Percentiles rank a stretch among this genome's conserved stretches.
Evolutionary conservation across 192 early-diverging fungal genomes (phyloP).

Genomic region (Backusella mclennaniae): DNA sequence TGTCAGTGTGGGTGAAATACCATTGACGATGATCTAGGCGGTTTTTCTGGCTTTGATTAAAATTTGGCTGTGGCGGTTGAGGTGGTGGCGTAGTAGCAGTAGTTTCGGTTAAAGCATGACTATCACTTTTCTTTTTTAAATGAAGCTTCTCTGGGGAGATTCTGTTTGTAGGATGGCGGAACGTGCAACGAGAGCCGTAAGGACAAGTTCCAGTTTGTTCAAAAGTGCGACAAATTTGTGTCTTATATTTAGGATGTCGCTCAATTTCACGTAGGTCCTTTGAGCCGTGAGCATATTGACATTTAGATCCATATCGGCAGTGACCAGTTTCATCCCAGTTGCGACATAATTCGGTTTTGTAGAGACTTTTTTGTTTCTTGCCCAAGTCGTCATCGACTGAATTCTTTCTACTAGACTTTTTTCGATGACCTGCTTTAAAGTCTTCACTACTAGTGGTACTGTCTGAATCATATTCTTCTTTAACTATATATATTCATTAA

Average conservation of each 20-base stretch:
- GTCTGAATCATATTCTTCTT: conserved; percentile 12
- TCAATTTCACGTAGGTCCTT: conserved; percentile 76
- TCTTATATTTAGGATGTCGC: conserved; percentile 94
- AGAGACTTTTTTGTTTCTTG: conserved; percentile 25
- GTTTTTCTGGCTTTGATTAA: neutral
- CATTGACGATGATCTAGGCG: neutral
- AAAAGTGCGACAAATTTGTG: conserved; percentile 91
- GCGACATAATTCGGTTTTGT: conserved; percentile 51
- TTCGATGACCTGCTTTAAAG: neutral
- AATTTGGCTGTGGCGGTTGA: neutral
- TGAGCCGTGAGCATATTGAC: conserved; percentile 91
- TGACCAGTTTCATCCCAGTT: conserved; percentile 46
- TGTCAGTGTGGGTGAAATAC: neutral
- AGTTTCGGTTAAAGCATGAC: neutral
- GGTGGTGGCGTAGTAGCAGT: neutral
- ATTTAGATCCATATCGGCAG: conserved; percentile 84
- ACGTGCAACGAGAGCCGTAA: conserved; percentile 94
- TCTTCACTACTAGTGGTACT: neutral
- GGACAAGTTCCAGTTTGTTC: conserved; percentile 85
- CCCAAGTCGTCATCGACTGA: neutral
- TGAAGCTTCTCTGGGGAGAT: neutral
- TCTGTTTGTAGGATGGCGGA: conserved; percentile 61
- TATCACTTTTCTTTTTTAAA: neutral
- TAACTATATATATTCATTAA: neutral
- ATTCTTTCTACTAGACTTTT: neutral